Conservation (phyloP, 345 rosid species). For the Aquilaria yunnanensis region DNA sequence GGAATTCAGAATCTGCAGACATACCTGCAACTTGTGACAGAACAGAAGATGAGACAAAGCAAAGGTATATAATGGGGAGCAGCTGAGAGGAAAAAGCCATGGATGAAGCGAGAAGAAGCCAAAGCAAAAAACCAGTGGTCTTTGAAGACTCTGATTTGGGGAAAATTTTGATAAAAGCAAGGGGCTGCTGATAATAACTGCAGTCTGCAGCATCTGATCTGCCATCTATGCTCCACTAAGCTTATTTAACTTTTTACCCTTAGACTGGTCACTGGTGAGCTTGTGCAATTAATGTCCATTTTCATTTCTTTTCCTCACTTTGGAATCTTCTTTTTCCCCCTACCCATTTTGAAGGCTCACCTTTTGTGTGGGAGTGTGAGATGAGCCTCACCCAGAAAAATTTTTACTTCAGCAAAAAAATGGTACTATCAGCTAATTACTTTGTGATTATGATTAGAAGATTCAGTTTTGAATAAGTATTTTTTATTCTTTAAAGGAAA, state of each 20-base stretch:
- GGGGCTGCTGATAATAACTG: slow-evolving; percentile 1
- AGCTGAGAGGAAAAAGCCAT: slow-evolving; percentile 50
- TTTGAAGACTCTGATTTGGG: background rate
- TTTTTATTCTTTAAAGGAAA: too few species aligned
- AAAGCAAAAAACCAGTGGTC: slow-evolving; percentile 5
- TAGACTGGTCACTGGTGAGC: slow-evolving; percentile 18
- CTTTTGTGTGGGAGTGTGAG: background rate
- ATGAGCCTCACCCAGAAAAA: too few species aligned
- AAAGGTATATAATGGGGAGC: slow-evolving; percentile 27
- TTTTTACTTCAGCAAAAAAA: too few species aligned
- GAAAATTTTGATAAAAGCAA: slow-evolving; percentile 12
- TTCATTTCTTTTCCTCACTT: slow-evolving; percentile 13
- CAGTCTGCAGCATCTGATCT: slow-evolving; percentile 16
- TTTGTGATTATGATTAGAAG: too few species aligned
- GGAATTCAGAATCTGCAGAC: slow-evolving; percentile 15
- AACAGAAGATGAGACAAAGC: slow-evolving; percentile 29
- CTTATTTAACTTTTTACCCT: slow-evolving; percentile 2
- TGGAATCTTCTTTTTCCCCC: slow-evolving; percentile 38
- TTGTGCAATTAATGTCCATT: slow-evolving; percentile 24
- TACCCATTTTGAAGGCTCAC: background rate
- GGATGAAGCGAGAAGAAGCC: slow-evolving; percentile 18
- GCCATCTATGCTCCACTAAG: slow-evolving; percentile 8
- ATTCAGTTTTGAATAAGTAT: too few species aligned
- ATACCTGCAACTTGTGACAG: slow-evolving; percentile 56
- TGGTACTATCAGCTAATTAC: too few species aligned